Evolutionary conservation across 495 filamentous ascomycete genomes (phyloP).

Genomic region (Daldinia loculata): DNA sequence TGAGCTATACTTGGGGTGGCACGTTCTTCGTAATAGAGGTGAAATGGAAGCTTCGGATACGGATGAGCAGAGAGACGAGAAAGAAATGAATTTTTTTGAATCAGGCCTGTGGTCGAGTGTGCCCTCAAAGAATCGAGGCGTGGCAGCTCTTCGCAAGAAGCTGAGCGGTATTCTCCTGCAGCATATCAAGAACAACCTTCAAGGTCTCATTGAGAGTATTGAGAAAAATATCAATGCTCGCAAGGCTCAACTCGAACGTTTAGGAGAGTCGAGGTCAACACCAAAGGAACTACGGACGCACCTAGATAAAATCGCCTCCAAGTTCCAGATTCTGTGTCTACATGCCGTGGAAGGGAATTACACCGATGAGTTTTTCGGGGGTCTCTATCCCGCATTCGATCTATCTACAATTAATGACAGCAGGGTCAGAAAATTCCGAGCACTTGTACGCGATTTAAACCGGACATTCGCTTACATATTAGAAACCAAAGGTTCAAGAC

Average conservation of each 20-base stretch:
- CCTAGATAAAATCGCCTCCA: constrained; percentile 37
- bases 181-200: constrained; percentile 44
- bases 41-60: constrained; percentile 50
- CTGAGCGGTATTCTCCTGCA: constrained; percentile 45
- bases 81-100: constrained; percentile 55
- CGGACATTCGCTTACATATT: constrained; percentile 34
- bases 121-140: constrained; percentile 38
- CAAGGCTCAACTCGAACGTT: constrained; percentile 11
- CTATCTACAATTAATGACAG: neutral
- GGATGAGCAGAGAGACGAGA: constrained; percentile 47
- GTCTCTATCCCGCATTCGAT: constrained; percentile 7
- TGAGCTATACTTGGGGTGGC: constrained; percentile 68
- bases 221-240: constrained; percentile 22
- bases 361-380: constrained; percentile 34
- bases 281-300: constrained; percentile 21
- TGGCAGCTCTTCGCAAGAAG: constrained; percentile 44
- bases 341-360: constrained; percentile 41
- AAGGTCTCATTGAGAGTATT: constrained; percentile 43
- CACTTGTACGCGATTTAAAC: constrained; percentile 40
- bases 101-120: constrained; percentile 47
- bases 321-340: constrained; percentile 35
- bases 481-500: constrained; percentile 33
- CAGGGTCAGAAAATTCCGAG: constrained; percentile 39
- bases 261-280: constrained; percentile 35
- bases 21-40: constrained; percentile 69